These are phyloP conservation scores for Thermomyces lanuginosus DNA, from an alignment of 2,329 filamentous ascomycete genomes.

Conservation along the genomic window DNA sequence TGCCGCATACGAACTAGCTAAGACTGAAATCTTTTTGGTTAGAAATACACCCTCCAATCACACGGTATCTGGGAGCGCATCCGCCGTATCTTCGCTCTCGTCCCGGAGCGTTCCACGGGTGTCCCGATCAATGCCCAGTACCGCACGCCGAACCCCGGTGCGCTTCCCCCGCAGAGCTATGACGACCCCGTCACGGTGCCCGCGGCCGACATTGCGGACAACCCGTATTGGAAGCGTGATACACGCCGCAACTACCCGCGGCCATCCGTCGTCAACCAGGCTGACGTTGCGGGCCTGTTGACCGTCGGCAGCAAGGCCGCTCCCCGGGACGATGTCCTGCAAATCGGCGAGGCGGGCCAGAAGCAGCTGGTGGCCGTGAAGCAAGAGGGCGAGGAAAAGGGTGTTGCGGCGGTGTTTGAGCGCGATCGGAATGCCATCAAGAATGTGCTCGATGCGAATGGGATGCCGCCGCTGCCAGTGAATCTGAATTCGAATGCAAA, in stretches of 20 bases:
- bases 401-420: conserved; percentile 58
- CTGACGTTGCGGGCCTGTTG: conserved; percentile 70
- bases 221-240: conserved; percentile 95
- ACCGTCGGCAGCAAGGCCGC: conserved; percentile 64
- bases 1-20: background rate
- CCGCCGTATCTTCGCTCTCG: conserved; percentile 62
- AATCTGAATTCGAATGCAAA: conserved; percentile 43
- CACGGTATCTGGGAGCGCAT: conserved; percentile 74
- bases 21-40: conserved; percentile 5
- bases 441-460: conserved; percentile 54
- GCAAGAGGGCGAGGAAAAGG: conserved; percentile 55
- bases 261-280: conserved; percentile 64
- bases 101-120: conserved; percentile 77
- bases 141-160: conserved; percentile 70
- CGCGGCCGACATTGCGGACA: conserved; percentile 77
- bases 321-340: conserved; percentile 60
- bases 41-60: conserved; percentile 96
- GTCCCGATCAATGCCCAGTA: conserved; percentile 84
- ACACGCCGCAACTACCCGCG: conserved; percentile 64
- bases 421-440: conserved; percentile 40
- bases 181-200: conserved; percentile 70
- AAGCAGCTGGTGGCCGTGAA: conserved; percentile 61
- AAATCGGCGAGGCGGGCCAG: conserved; percentile 57
- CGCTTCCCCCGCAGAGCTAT: conserved; percentile 52
- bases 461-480: conserved; percentile 73